Conservation (phyloP, 2,329 filamentous ascomycete species). For the Fusarium austroafricanum region DNA sequence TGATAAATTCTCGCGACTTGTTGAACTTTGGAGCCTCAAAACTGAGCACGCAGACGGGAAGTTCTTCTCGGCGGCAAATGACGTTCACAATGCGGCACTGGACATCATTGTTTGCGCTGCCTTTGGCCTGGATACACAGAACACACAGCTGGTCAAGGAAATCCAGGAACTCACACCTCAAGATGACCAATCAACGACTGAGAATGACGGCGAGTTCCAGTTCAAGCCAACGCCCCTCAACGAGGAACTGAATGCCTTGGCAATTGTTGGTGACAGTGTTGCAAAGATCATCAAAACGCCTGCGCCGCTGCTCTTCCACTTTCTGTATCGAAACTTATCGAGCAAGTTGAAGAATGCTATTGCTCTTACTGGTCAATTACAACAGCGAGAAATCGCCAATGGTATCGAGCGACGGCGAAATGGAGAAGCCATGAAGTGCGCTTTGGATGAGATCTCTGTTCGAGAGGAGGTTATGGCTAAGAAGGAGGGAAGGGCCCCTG, state of each 20-base stretch:
- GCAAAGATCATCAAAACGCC: conserved; percentile 22
- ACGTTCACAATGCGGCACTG: conserved; percentile 27
- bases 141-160: conserved; percentile 23
- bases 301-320: conserved; percentile 12
- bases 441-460: conserved; percentile 23
- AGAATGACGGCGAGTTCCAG: not conserved
- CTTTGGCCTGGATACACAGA: conserved; percentile 8
- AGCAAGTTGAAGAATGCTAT: not conserved
- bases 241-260: conserved; percentile 20
- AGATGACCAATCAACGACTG: rapidly evolving
- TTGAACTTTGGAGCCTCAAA: conserved; percentile 24
- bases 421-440: conserved; percentile 22
- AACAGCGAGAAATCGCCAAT: conserved; percentile 12
- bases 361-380: not conserved
- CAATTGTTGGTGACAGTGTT: conserved; percentile 2
- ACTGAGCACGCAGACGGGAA: not conserved
- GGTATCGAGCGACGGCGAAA: conserved; percentile 7
- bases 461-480: conserved; percentile 23
- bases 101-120: conserved; percentile 27
- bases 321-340: conserved; percentile 16
- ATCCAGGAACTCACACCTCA: not conserved
- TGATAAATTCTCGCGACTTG: conserved; percentile 18
- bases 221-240: conserved; percentile 13
- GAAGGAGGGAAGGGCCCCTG: conserved; percentile 20
- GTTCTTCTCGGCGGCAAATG: conserved; percentile 11